Percentiles rank a stretch among this genome's conserved stretches.
These are phyloP conservation scores for Jatropha multifida DNA, from an alignment of 441 rosid species.

Conservation along the genomic window DNA sequence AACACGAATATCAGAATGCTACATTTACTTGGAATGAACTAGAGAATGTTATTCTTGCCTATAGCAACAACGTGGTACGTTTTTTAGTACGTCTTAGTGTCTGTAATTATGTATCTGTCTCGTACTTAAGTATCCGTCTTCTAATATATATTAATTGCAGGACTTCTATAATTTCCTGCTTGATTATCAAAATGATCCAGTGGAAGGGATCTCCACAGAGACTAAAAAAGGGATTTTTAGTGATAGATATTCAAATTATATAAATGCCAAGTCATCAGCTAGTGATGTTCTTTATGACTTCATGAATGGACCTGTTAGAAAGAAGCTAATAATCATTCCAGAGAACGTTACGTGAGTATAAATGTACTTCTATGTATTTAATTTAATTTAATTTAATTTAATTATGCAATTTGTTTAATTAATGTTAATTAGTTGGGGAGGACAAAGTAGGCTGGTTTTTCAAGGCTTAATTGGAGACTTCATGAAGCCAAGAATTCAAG, in stretches of 20 bases:
- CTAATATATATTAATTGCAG: conserved; percentile 15
- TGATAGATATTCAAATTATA: conserved; percentile 26
- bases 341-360: conserved; percentile 29
- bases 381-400: background rate
- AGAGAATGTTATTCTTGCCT: conserved; percentile 13
- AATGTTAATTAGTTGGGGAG: conserved; percentile 33
- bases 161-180: conserved; percentile 39
- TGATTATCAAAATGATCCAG: conserved; percentile 21
- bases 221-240: background rate
- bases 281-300: conserved; percentile 11
- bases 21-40: conserved; percentile 37
- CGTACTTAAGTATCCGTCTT: too few relatives aligned
- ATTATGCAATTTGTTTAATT: background rate
- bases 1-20: conserved; percentile 31
- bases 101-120: too few relatives aligned
- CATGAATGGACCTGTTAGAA: conserved; percentile 36
- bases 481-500: conserved; percentile 46
- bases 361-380: background rate
- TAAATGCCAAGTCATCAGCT: conserved; percentile 14
- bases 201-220: conserved; percentile 6
- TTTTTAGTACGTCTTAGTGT: background rate
- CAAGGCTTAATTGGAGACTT: conserved; percentile 31
- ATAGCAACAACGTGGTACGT: conserved; percentile 38
- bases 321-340: conserved; percentile 43
- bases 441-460: conserved; percentile 28